Conservation (phyloP, 768 basidiomycete genomes). For the Suillus decipiens region DNA sequence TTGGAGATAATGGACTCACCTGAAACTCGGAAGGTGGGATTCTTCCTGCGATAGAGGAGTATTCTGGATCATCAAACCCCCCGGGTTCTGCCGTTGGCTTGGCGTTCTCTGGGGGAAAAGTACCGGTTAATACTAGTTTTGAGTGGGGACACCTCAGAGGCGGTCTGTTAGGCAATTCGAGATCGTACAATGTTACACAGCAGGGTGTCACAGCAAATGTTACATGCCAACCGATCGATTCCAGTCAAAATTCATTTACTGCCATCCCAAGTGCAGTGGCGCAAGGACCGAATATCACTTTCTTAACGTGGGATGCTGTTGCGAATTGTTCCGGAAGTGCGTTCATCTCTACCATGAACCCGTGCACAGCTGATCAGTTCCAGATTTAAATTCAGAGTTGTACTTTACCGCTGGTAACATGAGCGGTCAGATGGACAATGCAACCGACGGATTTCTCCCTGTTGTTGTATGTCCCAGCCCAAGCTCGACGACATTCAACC, state of each 20-base stretch:
- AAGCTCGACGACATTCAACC: neutral
- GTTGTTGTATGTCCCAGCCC: slow-evolving; percentile 8
- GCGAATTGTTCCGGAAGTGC: slow-evolving; percentile 7
- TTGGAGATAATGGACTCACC: neutral
- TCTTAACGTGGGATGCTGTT: neutral
- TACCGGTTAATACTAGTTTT: neutral
- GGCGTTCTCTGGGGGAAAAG: neutral
- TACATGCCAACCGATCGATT: slow-evolving; percentile 5
- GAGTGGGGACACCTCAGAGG: neutral
- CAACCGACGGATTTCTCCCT: slow-evolving; percentile 9
- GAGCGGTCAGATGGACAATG: neutral
- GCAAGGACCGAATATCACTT: neutral
- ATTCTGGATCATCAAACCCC: neutral
- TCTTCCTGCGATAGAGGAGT: slow-evolving; percentile 1
- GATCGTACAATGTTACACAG: slow-evolving; percentile 13
- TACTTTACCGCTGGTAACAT: slow-evolving; percentile 3
- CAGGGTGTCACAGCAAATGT: slow-evolving; percentile 23
- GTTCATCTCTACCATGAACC: slow-evolving; percentile 1
- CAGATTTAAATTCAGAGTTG: neutral
- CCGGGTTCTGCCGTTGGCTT: neutral
- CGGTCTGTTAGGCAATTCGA: neutral
- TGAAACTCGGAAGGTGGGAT: neutral
- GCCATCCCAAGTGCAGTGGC: no score
- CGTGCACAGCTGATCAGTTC: neutral
- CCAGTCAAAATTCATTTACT: neutral